These are phyloP conservation scores for Cutaneotrichosporon curvatum DNA, from an alignment of 1,284 basidiomycete genomes.

Conservation along the genomic window DNA sequence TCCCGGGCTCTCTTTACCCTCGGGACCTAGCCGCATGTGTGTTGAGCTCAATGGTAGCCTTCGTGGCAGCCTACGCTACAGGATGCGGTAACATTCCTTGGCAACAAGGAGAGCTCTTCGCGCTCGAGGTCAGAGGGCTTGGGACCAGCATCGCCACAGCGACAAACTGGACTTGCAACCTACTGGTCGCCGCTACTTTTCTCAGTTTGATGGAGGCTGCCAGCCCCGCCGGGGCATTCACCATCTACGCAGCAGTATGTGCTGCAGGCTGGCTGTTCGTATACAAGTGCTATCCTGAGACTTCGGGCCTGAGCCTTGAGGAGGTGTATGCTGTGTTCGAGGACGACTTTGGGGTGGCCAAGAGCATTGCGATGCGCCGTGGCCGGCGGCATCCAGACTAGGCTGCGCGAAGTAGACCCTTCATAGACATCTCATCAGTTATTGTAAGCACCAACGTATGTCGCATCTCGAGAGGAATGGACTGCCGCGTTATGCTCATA, in stretches of 20 bases:
- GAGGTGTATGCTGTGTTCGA: constrained; percentile 51
- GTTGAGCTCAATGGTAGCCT: constrained; percentile 70
- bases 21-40: constrained; percentile 61
- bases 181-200: constrained; percentile 67
- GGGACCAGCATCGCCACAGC: constrained; percentile 73
- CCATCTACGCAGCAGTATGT: constrained; percentile 70
- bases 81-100: constrained; percentile 73
- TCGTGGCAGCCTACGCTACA: constrained; percentile 73
- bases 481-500: too few species aligned
- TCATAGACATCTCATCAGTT: too few species aligned
- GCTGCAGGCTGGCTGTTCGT: constrained; percentile 64
- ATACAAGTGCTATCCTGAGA: constrained; percentile 66
- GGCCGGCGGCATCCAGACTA: too few species aligned
- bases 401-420: neutral
- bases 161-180: constrained; percentile 68
- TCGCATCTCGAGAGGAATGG: too few species aligned
- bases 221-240: constrained; percentile 70
- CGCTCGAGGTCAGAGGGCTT: constrained; percentile 69
- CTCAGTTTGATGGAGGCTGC: constrained; percentile 68
- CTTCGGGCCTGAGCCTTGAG: constrained; percentile 46
- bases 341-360: constrained; percentile 48
- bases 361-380: constrained; percentile 36
- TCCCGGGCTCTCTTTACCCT: constrained; percentile 60
- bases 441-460: too few species aligned
- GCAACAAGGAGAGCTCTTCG: constrained; percentile 80